phyloP scores from a whole-genome alignment of 805 yeast genomes.

The Saccharomycopsis fermentans region DNA sequence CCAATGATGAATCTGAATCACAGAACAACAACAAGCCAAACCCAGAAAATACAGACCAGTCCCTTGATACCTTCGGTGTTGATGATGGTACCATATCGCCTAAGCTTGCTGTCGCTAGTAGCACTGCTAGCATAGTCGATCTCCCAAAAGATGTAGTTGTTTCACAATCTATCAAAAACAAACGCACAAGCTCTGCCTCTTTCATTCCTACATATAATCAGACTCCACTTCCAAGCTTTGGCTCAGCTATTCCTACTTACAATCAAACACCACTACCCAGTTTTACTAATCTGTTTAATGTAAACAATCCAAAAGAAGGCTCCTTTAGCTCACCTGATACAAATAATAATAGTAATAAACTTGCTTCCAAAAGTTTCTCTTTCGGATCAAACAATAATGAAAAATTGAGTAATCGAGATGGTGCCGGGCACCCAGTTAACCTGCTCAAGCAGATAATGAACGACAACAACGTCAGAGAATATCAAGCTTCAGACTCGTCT shows the following conservation, averaged over 20 bases:
- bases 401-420: neutral
- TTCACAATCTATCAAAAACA: neutral
- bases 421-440: neutral
- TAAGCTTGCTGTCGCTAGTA: neutral
- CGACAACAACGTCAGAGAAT: neutral
- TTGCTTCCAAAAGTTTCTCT: neutral
- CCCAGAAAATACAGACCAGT: neutral
- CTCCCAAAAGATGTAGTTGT: neutral
- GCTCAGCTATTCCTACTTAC: conserved; percentile 13
- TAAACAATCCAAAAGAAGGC: neutral
- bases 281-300: neutral
- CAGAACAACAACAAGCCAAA: neutral
- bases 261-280: conserved; percentile 17
- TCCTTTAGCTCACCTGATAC: neutral
- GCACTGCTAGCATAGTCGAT: neutral
- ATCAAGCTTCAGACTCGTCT: neutral
- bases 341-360: neutral
- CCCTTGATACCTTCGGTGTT: neutral
- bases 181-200: neutral
- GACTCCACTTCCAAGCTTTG: conserved; percentile 16
- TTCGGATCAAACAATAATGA: neutral
- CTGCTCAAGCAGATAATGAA: neutral
- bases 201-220: conserved; percentile 16
- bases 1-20: neutral
- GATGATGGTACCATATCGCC: neutral